Conservation (phyloP, 768 basidiomycete species). For the Dentipellis sp. region DNA sequence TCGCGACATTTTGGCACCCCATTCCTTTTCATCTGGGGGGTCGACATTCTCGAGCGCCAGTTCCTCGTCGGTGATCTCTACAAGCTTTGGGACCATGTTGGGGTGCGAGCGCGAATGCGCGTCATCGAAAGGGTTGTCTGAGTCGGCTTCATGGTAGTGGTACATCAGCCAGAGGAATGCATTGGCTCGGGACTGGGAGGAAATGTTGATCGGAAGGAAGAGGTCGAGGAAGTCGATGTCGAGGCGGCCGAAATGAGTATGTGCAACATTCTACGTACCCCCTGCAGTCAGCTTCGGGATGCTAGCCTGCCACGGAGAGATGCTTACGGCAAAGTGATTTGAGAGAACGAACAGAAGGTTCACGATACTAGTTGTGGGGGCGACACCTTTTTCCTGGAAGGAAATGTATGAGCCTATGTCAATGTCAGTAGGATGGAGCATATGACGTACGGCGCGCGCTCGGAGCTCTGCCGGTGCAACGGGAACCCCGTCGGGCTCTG, state of each 20-base stretch:
- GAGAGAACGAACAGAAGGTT: conserved; percentile 66
- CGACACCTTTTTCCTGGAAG: conserved; percentile 33
- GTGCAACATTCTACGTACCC: conserved; percentile 21
- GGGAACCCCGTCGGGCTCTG: conserved; percentile 34
- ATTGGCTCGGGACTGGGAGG: conserved; percentile 32
- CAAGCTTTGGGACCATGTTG: conserved; percentile 21
- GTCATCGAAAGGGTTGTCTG: conserved; percentile 29
- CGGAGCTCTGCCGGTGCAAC: conserved; percentile 51
- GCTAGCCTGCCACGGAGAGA: neutral
- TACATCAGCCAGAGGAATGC: conserved; percentile 40
- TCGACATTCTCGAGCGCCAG: conserved; percentile 36
- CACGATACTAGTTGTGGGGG: conserved; percentile 62
- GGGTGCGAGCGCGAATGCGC: conserved; percentile 19
- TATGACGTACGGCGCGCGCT: conserved; percentile 36
- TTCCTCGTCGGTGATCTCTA: conserved; percentile 21
- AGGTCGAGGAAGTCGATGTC: conserved; percentile 31
- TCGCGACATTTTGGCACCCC: conserved; percentile 31
- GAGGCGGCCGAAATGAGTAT: conserved; percentile 26
- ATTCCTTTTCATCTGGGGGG: conserved; percentile 29
- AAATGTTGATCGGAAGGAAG: conserved; percentile 31
- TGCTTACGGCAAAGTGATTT: conserved; percentile 36
- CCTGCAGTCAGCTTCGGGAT: neutral
- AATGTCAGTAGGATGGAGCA: conserved; percentile 2
- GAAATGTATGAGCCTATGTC: conserved; percentile 5
- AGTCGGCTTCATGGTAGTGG: conserved; percentile 34